Evolutionary conservation across 805 yeast genomes (phyloP), one percentile per base, ranked within the genome.

Genomic region (Tetrapisispora fleetii): DNA sequence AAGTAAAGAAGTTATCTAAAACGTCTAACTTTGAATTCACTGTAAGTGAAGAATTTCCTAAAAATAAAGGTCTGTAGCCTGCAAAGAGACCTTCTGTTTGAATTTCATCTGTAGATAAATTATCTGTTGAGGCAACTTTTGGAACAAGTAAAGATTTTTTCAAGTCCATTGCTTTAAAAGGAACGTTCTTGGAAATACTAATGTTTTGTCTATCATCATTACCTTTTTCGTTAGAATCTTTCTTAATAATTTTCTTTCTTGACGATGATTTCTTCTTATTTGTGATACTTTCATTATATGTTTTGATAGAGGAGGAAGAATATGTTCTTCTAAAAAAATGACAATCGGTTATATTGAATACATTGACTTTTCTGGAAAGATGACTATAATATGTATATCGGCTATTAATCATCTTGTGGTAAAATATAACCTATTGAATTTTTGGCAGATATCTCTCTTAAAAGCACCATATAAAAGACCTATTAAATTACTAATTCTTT

Each of bases 51-150:
- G 65, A 62, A 48, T 70, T 66, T 13, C 74, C 72, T 51, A 73
- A 55, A 48, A 71, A 69, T 37, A 74, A 56, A 2, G 78, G 78
- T 35, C 71, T 65, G 53, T 72, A 71, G 14, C 76, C 75, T 13
- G 77, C 74, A 54, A 72, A 70, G 37, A 74, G 58, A 2, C 75
- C 71, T 40, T 71, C 73, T 21, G 61, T 54, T 42, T 63, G 63
- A 7, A 65, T 51, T n/a, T 62, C 65, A 13, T 52, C 46, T 6
- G 44, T 49, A 2, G 61, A 53, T 10, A 65, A 57, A 52, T 62
- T 53, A 30, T 59, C 64, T 3, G 67, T 63, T 6, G 60, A 46
- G 1, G 60, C 56, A 2, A 65, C 65, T 33, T 53, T 55, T 8
- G 69, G 69, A 4, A 64, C 60, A 22, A 59, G 37, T 19, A 56